Evolutionary conservation across 139 green algal species (phyloP), one percentile per base, ranked within the genome.

Genomic region (Nannochloris sp.): DNA sequence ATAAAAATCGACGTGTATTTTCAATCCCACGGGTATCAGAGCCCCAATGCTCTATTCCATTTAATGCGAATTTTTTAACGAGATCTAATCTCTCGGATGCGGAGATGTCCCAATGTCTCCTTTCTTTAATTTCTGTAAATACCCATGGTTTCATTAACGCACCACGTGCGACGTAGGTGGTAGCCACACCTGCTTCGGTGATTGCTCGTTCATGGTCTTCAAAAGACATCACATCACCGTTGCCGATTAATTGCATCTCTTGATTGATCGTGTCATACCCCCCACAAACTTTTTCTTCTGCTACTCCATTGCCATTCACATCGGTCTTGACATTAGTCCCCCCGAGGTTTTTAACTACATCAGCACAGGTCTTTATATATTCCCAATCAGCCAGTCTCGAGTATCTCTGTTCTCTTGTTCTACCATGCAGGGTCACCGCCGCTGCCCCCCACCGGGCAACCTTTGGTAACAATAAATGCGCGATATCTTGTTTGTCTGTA

Each of bases 131-230:
- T 69, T 94, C 90, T 3, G 88, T 93, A 77, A 97, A 95, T 33
- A 99, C 62, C 93, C 94, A 99, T 12, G 94, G 94, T 84, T 99
- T 99, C 74, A 98, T 89, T 2, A 99, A 81, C n/a, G 90, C 93
- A 3, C 85, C 94, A 0, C 94, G 62, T 0, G 85, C 94, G 3
- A 99, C 72, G 90, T 97, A 97, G 69, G 72, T 84, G 6, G 83
- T 90, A 6, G 78, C 80, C 30, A 96, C 54, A 47, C 56, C 23
- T 2, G 59, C 57, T 6, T 9, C 34, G 6, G 23, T 42, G 53
- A 35, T 19, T 19, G 42, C 42, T 19, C 39, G 63, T 7, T 88
- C 68, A 78, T 90, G 96, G 58, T 99, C 91, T 4, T 63, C 73
- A 45, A 66, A 90, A 0, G 70, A 79, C n/a, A 93, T 87, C 4